Conservation (phyloP, 495 filamentous ascomycete genomes). For the Xeromyces bisporus region DNA sequence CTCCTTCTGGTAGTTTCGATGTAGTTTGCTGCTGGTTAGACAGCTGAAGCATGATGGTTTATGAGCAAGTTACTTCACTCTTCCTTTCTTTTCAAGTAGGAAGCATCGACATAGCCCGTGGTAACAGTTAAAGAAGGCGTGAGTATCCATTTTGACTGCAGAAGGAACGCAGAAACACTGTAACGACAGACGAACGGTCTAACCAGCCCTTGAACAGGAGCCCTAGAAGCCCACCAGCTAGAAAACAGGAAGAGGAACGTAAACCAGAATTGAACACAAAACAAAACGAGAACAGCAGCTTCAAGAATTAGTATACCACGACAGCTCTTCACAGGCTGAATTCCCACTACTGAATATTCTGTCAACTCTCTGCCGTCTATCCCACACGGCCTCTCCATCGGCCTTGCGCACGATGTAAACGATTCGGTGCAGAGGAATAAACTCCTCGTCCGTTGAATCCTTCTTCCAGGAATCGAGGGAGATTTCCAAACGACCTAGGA, state of each 20-base stretch:
- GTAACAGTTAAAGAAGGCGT: neutral
- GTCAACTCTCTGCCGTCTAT: slow-evolving; percentile 37
- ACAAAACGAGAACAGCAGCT: slow-evolving; percentile 3
- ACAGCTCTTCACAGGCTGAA: slow-evolving; percentile 20
- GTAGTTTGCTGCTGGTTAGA: too few species aligned
- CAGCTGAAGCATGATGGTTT: too few species aligned
- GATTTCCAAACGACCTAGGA: slow-evolving; percentile 47
- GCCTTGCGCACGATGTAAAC: slow-evolving; percentile 46
- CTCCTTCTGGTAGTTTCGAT: too few species aligned
- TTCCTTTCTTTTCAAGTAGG: neutral
- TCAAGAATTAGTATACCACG: slow-evolving; percentile 12
- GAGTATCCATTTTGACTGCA: neutral
- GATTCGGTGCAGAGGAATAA: slow-evolving; percentile 69
- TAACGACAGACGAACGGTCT: too few species aligned
- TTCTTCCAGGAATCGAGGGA: slow-evolving; percentile 49
- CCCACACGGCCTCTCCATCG: slow-evolving; percentile 37
- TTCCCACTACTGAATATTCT: slow-evolving; percentile 42
- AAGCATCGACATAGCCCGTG: neutral
- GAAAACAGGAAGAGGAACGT: too few species aligned
- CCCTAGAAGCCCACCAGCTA: too few species aligned
- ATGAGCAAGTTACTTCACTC: too few species aligned
- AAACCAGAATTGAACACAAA: too few species aligned
- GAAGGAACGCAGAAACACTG: neutral
- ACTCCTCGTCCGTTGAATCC: slow-evolving; percentile 67
- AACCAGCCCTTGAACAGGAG: too few species aligned